Base-by-base conservation (phyloP, 75 land plant species). In the Ceratopteris richardii region DNA sequence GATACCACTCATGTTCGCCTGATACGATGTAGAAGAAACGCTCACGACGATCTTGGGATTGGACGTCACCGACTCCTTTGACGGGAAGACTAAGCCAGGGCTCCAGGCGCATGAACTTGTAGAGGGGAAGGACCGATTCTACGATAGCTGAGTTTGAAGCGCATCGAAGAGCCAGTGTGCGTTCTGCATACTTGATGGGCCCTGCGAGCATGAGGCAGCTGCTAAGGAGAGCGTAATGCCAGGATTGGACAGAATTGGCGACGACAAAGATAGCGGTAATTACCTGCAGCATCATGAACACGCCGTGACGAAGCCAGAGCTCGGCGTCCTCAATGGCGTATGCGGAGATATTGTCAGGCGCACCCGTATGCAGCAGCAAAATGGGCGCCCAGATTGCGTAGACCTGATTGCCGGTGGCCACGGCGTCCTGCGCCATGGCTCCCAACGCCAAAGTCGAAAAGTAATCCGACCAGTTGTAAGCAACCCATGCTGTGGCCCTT, bases 321-420 rank as follows among this genome's bases (percentile, higher is more conserved):
- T 50, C 77, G 24, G 58, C 64, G 18, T 71, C 73, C 17, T 57
- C 62, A 20, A 50, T 14, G 12, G 73, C 28, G 54, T 57, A 71
- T 1, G 73, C 67, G 1, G 62, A 60, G 0, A 71, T 71, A 66
- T 66, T 63, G 28, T 71, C 73, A 7, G 73, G 73, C 0, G 66
- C 73, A 2, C 73, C 73, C 42, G 64, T 54, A 25, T 71, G 73
- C 7, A 71, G 10, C 1, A 71, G 44, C 27, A 71, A 31, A 2
- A 71, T 42, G 3, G 73, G 66, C 11, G 73, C 53, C 73, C 73
- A 71, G 21, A 71, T 27, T 4, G 60, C 73, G 16, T 19, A 58
- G 4, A 67, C 29, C 16, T 0, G 26, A 0, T 29, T 54, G 26
- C n/a, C n/a, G 7, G 9, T 33, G 7, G 0, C 54, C 3, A 16